phyloP scores from a whole-genome alignment of 805 yeast species.

The Candida boidinii region DNA sequence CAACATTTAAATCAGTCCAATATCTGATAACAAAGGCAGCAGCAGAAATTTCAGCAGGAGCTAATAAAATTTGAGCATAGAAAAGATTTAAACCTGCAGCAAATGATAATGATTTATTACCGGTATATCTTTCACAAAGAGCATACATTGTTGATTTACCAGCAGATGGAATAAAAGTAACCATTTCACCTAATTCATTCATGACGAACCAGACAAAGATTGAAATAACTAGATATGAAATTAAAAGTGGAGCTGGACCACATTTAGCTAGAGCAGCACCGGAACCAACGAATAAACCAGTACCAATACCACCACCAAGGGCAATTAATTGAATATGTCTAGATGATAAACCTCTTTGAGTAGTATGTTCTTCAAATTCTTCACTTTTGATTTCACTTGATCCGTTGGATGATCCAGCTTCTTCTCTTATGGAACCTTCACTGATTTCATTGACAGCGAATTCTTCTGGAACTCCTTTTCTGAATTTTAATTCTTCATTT shows the following conservation, averaged over 20 bases:
- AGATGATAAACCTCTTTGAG: conserved; percentile 34
- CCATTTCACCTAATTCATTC: conserved; percentile 59
- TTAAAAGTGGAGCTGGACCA: conserved; percentile 32
- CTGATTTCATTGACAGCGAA: too few relatives aligned
- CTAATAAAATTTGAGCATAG: conserved; percentile 23
- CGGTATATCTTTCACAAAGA: conserved; percentile 20
- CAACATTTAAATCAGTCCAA: conserved; percentile 49
- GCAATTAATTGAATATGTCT: conserved; percentile 59
- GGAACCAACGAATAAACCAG: conserved; percentile 47
- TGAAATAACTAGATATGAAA: conserved; percentile 58
- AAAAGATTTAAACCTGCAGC: conserved; percentile 30
- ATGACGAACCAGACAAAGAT: conserved; percentile 57
- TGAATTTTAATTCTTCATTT: too few relatives aligned
- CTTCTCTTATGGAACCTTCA: too few relatives aligned
- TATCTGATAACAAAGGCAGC: conserved; percentile 52
- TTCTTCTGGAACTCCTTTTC: too few relatives aligned
- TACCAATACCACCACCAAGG: conserved; percentile 67
- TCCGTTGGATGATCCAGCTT: too few relatives aligned
- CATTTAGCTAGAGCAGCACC: conserved; percentile 30
- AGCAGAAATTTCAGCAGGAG: conserved; percentile 47
- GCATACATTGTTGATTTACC: conserved; percentile 33
- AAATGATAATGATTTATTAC: conserved; percentile 18
- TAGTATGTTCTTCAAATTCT: conserved; percentile 4
- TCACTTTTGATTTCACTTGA: too few relatives aligned
- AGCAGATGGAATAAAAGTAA: conserved; percentile 48